Evolutionary conservation across 768 basidiomycete genomes (phyloP).

Genomic region (Pleurotus djamor): DNA sequence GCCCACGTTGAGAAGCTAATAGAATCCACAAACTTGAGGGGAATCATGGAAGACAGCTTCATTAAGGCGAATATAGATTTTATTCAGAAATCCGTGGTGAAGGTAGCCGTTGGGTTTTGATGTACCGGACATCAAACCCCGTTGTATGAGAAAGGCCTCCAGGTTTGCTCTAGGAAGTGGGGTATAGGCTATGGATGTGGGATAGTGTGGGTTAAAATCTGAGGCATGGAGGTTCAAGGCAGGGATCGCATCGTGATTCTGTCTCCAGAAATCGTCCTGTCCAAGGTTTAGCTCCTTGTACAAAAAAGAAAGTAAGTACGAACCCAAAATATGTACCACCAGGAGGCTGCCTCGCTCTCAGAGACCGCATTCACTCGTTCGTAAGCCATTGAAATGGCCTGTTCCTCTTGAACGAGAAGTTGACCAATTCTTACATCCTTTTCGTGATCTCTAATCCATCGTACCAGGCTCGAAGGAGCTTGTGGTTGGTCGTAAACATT

Average conservation of each 20-base stretch:
- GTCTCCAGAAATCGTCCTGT: slow-evolving; percentile 75
- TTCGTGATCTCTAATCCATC: slow-evolving; percentile 47
- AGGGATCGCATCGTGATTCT: slow-evolving; percentile 59
- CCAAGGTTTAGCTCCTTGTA: background rate
- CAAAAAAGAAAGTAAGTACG: slow-evolving; percentile 14
- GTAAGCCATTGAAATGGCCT: slow-evolving; percentile 47
- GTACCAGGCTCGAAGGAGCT: slow-evolving; percentile 38
- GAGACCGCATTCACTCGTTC: slow-evolving; percentile 52
- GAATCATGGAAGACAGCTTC: slow-evolving; percentile 60
- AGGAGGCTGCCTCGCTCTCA: slow-evolving; percentile 46
- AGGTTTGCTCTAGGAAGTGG: slow-evolving; percentile 64
- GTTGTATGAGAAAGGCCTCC: slow-evolving; percentile 61
- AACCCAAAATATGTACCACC: slow-evolving; percentile 86
- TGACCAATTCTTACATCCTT: slow-evolving; percentile 52
- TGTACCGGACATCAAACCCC: slow-evolving; percentile 52
- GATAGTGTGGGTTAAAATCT: slow-evolving; percentile 74
- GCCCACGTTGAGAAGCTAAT: background rate
- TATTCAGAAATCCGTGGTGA: slow-evolving; percentile 68
- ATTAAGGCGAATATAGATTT: slow-evolving; percentile 69
- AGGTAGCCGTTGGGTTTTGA: slow-evolving; percentile 46
- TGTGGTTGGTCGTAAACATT: slow-evolving; percentile 58
- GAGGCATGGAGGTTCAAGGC: slow-evolving; percentile 43
- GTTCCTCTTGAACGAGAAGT: slow-evolving; percentile 43
- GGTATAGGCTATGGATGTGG: slow-evolving; percentile 68
- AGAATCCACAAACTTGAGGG: slow-evolving; percentile 36